These are phyloP conservation scores for Cercospora sesami DNA, from an alignment of 2,329 filamentous ascomycete genomes.

Conservation along the genomic window DNA sequence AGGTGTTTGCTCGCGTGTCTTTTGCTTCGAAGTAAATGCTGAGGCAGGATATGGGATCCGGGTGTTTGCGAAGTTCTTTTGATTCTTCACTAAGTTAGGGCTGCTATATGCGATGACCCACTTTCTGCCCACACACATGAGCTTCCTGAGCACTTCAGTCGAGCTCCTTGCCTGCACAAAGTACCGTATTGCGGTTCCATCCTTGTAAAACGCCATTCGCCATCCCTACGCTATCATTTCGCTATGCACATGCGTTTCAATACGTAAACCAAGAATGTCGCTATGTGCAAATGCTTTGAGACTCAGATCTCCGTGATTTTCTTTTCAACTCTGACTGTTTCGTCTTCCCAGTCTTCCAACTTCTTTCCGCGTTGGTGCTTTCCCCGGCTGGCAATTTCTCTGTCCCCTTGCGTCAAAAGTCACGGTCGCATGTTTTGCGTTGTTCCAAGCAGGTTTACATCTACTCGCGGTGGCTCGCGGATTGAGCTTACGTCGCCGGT, in stretches of 20 bases:
- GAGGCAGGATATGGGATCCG: too few species aligned
- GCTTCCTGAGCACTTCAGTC: constrained; percentile 8
- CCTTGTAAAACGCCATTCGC: neutral
- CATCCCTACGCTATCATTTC: neutral
- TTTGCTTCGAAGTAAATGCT: neutral
- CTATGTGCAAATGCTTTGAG: neutral
- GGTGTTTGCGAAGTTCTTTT: neutral
- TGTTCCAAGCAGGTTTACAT: too few species aligned
- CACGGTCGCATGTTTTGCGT: too few species aligned
- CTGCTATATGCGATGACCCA: neutral
- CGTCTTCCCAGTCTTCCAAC: too few species aligned
- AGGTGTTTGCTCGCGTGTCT: neutral
- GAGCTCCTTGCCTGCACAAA: neutral
- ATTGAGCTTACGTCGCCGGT: too few species aligned
- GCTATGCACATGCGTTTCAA: neutral
- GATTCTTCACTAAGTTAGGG: neutral
- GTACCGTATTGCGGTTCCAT: too few species aligned
- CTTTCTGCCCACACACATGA: neutral
- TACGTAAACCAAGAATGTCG: neutral
- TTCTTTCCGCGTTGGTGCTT: too few species aligned
- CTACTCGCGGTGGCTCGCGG: too few species aligned
- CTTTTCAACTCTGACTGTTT: too few species aligned
- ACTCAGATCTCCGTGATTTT: neutral
- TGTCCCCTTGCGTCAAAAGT: too few species aligned
- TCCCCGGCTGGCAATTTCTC: too few species aligned